Conservation (phyloP, 83 land plant genomes). For the Thuja plicata region DNA sequence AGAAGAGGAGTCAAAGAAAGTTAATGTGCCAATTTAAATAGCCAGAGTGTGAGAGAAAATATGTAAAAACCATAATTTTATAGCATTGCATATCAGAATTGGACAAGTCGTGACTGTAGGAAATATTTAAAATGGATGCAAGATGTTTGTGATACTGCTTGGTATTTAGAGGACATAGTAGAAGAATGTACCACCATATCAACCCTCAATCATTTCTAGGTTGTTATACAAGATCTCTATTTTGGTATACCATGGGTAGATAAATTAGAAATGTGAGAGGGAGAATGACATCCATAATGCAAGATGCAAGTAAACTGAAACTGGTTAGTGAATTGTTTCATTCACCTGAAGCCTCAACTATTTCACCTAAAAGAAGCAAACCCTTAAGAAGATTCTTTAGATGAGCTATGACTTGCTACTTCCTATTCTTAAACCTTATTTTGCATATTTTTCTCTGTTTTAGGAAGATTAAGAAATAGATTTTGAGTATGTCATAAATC, state of each 20-base stretch:
- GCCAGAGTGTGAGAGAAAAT: too few species aligned
- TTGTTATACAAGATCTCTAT: too few species aligned
- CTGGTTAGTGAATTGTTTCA: not conserved
- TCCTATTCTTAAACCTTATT: not conserved
- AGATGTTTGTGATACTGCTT: constrained; percentile 22
- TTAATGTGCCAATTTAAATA: too few species aligned
- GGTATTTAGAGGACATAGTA: constrained; percentile 27
- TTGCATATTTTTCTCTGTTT: constrained; percentile 18
- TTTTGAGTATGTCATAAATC: constrained; percentile 6
- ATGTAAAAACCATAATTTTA: too few species aligned
- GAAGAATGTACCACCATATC: constrained; percentile 20
- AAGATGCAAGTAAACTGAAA: not conserved
- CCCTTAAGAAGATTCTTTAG: not conserved
- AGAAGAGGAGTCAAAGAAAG: too few species aligned
- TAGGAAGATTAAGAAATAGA: constrained; percentile 14
- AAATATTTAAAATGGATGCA: not conserved
- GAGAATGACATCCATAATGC: not conserved
- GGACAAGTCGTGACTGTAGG: too few species aligned
- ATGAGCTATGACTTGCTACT: constrained; percentile 15
- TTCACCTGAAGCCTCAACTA: too few species aligned
- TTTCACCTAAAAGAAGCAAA: not conserved
- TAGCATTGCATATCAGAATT: too few species aligned
- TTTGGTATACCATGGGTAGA: constrained; percentile 3
- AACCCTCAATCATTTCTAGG: not conserved
- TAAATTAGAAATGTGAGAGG: constrained; percentile 15